Evolutionary conservation across 2,329 filamentous ascomycete genomes (phyloP).

Genomic region (Piedraia hortae): DNA sequence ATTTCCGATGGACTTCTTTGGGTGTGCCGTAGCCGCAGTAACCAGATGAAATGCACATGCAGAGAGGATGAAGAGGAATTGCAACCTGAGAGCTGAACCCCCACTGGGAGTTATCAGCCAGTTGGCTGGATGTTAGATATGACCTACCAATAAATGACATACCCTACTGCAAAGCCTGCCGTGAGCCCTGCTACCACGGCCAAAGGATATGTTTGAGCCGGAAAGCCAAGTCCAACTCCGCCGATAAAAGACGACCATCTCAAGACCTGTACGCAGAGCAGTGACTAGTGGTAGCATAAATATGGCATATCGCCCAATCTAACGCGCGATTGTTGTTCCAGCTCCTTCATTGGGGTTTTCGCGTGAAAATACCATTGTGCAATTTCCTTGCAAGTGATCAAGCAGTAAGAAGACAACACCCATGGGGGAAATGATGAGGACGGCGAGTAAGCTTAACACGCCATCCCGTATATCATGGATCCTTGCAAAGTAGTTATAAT

Average conservation of each 20-base stretch:
- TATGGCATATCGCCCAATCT: constrained; percentile 57
- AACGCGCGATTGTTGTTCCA: constrained; percentile 28
- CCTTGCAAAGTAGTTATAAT: constrained; percentile 34
- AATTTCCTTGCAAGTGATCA: constrained; percentile 63
- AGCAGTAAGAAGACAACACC: constrained; percentile 56
- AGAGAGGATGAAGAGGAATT: constrained; percentile 54
- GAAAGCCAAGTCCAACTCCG: constrained; percentile 50
- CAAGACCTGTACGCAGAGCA: constrained; percentile 61
- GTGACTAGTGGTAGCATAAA: constrained; percentile 69
- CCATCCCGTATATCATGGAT: constrained; percentile 62
- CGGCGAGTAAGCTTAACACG: constrained; percentile 45
- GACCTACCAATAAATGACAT: constrained; percentile 46
- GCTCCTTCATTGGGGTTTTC: constrained; percentile 19
- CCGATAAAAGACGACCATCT: constrained; percentile 69
- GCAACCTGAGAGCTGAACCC: constrained; percentile 36
- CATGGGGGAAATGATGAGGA: constrained; percentile 56
- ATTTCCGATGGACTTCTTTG: too few relatives aligned
- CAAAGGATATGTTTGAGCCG: constrained; percentile 49
- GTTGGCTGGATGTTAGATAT: background rate
- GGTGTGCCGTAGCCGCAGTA: constrained; percentile 30
- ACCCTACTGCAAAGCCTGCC: constrained; percentile 40
- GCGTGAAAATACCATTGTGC: constrained; percentile 54
- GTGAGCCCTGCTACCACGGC: constrained; percentile 45
- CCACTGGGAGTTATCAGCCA: constrained; percentile 15
- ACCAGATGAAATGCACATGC: constrained; percentile 69